phyloP scores from a whole-genome alignment of 129 eudicot species.

The Scalesia atractyloides region DNA sequence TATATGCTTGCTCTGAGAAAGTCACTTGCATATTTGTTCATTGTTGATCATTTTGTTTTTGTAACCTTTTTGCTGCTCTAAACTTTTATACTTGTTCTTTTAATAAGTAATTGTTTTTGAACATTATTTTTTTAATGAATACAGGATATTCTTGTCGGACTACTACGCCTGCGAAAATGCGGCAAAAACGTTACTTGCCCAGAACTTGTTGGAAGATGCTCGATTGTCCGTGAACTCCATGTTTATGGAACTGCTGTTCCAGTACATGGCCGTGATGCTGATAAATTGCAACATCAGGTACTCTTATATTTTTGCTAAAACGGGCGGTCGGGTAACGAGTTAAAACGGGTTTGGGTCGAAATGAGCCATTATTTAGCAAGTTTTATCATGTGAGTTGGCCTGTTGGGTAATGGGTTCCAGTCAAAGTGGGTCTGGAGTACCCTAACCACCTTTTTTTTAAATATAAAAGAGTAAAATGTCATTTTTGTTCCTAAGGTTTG shows the following conservation, averaged over 20 bases:
- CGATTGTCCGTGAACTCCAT: conserved; percentile 95
- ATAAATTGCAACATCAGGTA: conserved; percentile 95
- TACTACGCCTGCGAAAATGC: conserved; percentile 82
- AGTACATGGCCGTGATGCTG: conserved; percentile 92
- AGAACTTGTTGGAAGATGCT: conserved; percentile 87
- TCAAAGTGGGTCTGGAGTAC: not conserved
- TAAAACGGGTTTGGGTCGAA: not conserved
- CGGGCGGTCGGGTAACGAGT: not conserved
- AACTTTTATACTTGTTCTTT: not conserved
- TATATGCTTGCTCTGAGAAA: no score
- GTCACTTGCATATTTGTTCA: no score
- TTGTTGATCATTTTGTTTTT: not conserved
- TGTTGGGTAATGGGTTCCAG: not conserved
- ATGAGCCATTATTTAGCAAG: not conserved
- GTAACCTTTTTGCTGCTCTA: conserved; percentile 5
- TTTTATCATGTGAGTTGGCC: not conserved
- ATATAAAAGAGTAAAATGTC: no score
- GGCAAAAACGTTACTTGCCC: conserved; percentile 86
- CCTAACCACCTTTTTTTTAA: not conserved
- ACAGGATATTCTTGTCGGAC: conserved; percentile 95
- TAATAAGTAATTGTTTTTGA: not conserved
- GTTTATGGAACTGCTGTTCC: conserved; percentile 99
- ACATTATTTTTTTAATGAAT: not conserved
- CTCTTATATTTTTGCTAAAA: not conserved
- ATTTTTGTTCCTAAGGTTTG: no score